Evolutionary conservation across 352 stramenopile species (phyloP), one percentile per base, ranked within the genome.

Genomic region (Peronospora belbahrii): DNA sequence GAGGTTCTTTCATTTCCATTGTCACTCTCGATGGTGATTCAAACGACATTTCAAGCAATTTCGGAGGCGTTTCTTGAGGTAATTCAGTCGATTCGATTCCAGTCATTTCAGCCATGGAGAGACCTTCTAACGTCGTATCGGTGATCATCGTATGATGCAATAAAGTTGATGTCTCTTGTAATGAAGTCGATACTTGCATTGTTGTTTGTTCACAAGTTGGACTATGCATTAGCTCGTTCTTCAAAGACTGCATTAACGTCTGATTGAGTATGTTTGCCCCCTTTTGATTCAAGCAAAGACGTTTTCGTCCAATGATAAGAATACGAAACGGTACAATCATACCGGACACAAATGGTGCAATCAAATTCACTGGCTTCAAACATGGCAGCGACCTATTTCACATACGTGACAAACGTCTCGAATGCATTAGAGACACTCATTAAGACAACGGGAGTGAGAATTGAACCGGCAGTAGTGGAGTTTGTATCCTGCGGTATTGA

Each of bases 291-390:
- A 17, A 15, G 2, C n/a, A 11, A 6, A 7, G 4, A 11, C 17
- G 6, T 47, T 62, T 56, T 48, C 17, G 46, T 20, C 46, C 45
- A 62, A 62, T 46, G 35, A 11, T 28, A 27, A n/a, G 2, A 41
- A 25, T 2, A 3, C 9, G 2, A 41, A 41, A 41, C 35, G 25
- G 34, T 22, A 24, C 49, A 51, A 43, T 50, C 40, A 62, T 37
- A 41, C 9, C 43, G 32, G 8, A 15, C n/a, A 24, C 49, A 61
- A 65, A 62, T 67, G 58, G 42, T 45, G 55, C 54, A 67, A 67
- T 67, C 59, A 67, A 67, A 61, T 57, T 45, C 45, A 61, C 53
- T 60, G 53, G 48, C 59, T 57, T 41, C 18, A 56, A 56, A 23
- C n/a, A 64, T 60, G 48, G 44, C 46, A 18, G 38, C 36, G 11